Conservation (phyloP, 2,329 filamentous ascomycete genomes). For the Knufia petricola region DNA sequence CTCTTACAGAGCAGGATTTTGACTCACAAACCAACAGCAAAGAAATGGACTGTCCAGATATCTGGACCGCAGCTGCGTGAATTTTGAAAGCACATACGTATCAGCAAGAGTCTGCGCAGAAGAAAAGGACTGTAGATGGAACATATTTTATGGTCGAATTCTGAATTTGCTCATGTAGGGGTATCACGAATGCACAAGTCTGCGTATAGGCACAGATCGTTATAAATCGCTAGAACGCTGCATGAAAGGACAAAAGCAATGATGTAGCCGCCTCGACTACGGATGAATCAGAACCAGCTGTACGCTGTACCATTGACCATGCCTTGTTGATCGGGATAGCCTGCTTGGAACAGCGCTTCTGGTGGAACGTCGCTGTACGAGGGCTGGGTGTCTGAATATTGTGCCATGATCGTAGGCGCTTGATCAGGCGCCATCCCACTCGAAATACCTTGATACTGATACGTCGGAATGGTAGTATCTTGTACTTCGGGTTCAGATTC, state of each 20-base stretch:
- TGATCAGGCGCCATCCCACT: background rate
- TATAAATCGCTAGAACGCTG: constrained; percentile 1
- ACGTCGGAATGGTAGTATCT: background rate
- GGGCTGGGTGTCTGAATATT: background rate
- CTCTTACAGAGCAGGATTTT: too few relatives aligned
- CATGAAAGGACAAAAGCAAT: background rate
- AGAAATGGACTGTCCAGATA: too few relatives aligned
- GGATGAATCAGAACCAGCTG: background rate
- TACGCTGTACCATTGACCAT: background rate
- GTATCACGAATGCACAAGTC: constrained; percentile 8
- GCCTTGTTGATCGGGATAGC: background rate
- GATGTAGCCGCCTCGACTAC: background rate
- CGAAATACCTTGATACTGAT: background rate
- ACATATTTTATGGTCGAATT: background rate
- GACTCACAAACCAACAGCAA: too few relatives aligned
- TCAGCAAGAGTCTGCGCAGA: too few relatives aligned
- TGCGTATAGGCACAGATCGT: background rate
- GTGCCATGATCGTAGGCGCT: background rate
- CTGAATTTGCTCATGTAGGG: constrained; percentile 4
- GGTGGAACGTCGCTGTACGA: background rate
- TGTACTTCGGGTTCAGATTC: constrained; percentile 9
- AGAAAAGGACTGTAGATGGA: too few relatives aligned
- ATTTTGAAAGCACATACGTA: too few relatives aligned
- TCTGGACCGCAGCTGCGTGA: too few relatives aligned
- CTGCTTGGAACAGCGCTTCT: background rate